Evolutionary conservation across 345 rosid genomes (phyloP).

Genomic region (Populus euphratica): DNA sequence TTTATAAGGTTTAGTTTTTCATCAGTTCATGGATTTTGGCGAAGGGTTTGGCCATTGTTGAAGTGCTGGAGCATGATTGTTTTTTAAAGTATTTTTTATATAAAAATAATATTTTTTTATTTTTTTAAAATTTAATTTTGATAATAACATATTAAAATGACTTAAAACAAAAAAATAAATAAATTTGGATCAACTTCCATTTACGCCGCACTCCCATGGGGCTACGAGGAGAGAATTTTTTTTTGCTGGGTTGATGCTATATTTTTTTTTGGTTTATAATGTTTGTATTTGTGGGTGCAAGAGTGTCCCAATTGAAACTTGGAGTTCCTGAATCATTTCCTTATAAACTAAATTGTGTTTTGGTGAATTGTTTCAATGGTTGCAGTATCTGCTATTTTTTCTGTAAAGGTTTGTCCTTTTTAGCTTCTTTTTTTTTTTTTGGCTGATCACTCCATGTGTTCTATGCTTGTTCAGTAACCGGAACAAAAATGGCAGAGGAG

Average conservation of each 20-base stretch:
- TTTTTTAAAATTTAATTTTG: too few relatives aligned
- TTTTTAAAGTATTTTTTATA: too few relatives aligned
- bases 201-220: too few relatives aligned
- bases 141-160: too few relatives aligned
- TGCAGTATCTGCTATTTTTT: neutral
- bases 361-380: neutral
- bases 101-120: too few relatives aligned
- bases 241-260: neutral
- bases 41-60: neutral
- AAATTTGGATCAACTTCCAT: too few relatives aligned
- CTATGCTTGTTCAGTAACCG: conserved; percentile 12
- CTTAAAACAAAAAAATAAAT: too few relatives aligned
- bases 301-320: neutral
- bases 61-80: too few relatives aligned
- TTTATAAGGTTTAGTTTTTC: neutral
- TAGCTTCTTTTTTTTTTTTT: neutral
- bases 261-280: neutral
- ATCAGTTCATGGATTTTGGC: neutral
- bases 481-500: conserved; percentile 27
- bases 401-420: neutral
- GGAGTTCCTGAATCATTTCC: neutral
- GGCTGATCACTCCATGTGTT: neutral
- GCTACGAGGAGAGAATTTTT: neutral
- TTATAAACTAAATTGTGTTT: neutral
- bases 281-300: neutral